Evolutionary conservation across 768 basidiomycete species (phyloP).

Genomic region (Amylocystis lapponica): DNA sequence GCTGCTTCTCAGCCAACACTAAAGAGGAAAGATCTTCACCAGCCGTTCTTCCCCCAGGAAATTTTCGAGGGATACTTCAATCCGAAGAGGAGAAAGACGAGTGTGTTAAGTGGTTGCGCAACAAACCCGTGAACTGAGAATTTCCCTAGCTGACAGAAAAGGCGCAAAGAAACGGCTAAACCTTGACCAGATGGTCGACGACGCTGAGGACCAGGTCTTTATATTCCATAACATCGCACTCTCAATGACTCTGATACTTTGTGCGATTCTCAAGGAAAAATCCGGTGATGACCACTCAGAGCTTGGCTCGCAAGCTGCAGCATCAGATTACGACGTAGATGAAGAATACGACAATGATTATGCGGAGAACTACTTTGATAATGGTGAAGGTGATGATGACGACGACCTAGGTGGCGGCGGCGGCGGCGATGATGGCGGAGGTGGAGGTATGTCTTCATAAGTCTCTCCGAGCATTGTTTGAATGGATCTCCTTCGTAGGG

Average conservation of each 20-base stretch:
- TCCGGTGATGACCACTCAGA: slow-evolving; percentile 67
- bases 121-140: not conserved
- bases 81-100: slow-evolving; percentile 48
- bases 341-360: slow-evolving; percentile 93
- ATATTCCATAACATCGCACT: too few species aligned
- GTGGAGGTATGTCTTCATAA: slow-evolving; percentile 31
- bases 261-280: slow-evolving; percentile 44
- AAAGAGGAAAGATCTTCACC: slow-evolving; percentile 64
- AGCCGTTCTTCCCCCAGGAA: slow-evolving; percentile 71
- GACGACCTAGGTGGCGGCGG: slow-evolving; percentile 74
- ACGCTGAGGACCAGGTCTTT: slow-evolving; percentile 54
- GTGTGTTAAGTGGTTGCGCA: slow-evolving; percentile 6
- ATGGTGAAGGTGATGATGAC: slow-evolving; percentile 76
- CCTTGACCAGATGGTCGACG: slow-evolving; percentile 64
- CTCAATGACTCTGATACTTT: slow-evolving; percentile 3
- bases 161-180: slow-evolving; percentile 41
- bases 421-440: slow-evolving; percentile 60
- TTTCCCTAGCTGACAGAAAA: slow-evolving; percentile 25
- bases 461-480: not conserved
- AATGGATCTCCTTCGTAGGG: not conserved
- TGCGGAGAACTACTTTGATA: slow-evolving; percentile 88
- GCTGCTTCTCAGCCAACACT: slow-evolving; percentile 55
- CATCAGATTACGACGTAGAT: slow-evolving; percentile 80
- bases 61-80: slow-evolving; percentile 80
- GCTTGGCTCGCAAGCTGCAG: slow-evolving; percentile 55